Evolutionary conservation across 2,329 filamentous ascomycete genomes (phyloP).

Genomic region (Fonsecaea pugnacius): DNA sequence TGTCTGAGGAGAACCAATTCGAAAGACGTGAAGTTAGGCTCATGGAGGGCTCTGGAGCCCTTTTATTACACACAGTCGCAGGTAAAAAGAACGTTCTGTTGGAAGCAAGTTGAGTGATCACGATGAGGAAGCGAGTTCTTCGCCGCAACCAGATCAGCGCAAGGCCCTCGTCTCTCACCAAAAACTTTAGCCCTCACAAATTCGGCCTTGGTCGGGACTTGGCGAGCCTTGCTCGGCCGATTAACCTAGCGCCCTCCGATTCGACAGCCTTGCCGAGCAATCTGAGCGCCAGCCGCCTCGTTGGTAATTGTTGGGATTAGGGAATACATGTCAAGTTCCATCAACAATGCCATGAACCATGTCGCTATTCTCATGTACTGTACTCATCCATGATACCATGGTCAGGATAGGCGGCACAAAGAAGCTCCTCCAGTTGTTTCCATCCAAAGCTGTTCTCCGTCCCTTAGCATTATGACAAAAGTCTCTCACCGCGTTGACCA

Average conservation of each 20-base stretch:
- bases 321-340: background rate
- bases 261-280: constrained; percentile 16
- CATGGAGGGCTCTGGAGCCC: constrained; percentile 52
- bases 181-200: constrained; percentile 17
- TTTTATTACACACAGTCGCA: background rate
- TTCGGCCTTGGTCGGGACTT: constrained; percentile 12
- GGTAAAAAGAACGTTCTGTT: background rate
- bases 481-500: background rate
- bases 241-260: constrained; percentile 1
- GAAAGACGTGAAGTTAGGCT: constrained; percentile 61
- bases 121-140: constrained; percentile 6
- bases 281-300: background rate
- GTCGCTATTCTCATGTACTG: background rate
- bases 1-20: constrained; percentile 56
- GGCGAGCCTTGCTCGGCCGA: constrained; percentile 16
- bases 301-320: background rate
- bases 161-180: background rate
- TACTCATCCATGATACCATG: background rate
- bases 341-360: background rate
- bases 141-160: constrained; percentile 19
- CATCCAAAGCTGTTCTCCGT: background rate
- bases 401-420: background rate
- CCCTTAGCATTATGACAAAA: background rate
- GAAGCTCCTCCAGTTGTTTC: background rate
- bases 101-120: background rate